Percentiles rank a stretch among this genome's conserved stretches.
Evolutionary conservation across 2,329 filamentous ascomycete species (phyloP).

Genomic region (Cadophora sp.): DNA sequence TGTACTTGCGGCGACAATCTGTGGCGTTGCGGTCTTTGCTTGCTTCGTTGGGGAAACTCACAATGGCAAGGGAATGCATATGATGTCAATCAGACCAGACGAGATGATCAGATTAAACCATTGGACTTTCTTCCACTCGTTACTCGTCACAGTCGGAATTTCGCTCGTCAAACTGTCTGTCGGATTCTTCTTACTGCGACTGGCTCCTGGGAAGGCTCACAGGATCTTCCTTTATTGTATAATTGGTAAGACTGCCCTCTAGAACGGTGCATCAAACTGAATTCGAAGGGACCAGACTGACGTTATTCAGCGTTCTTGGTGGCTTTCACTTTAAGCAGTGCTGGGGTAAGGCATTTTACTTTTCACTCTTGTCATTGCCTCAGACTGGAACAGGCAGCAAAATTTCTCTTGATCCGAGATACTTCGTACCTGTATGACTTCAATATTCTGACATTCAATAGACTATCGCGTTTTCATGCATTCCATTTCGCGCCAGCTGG

Average conservation of each 20-base stretch:
- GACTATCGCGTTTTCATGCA: constrained; percentile 56
- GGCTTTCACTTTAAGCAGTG: constrained; percentile 50
- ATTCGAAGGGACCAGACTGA: constrained; percentile 28
- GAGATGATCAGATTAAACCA: constrained; percentile 46
- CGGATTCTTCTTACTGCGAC: constrained; percentile 52
- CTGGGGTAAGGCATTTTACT: constrained; percentile 38
- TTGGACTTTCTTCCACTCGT: constrained; percentile 50
- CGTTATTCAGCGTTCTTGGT: constrained; percentile 48
- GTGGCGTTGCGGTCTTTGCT: constrained; percentile 26
- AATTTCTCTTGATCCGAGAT: too few species aligned
- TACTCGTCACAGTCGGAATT: constrained; percentile 51
- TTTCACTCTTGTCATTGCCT: background rate
- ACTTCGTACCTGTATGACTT: too few species aligned
- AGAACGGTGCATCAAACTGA: background rate
- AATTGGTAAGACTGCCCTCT: constrained; percentile 46
- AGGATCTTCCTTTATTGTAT: constrained; percentile 50
- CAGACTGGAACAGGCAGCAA: background rate
- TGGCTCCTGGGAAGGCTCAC: constrained; percentile 49
- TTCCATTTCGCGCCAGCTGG: constrained; percentile 54
- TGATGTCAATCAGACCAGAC: constrained; percentile 41
- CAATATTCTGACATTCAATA: constrained; percentile 7
- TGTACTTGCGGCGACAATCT: constrained; percentile 48
- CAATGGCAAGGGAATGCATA: constrained; percentile 53
- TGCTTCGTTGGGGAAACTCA: constrained; percentile 47
- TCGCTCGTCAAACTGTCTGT: constrained; percentile 56